Evolutionary conservation across 768 basidiomycete species (phyloP), one percentile per base, ranked within the genome.

Genomic region (Tulasnella calospora): DNA sequence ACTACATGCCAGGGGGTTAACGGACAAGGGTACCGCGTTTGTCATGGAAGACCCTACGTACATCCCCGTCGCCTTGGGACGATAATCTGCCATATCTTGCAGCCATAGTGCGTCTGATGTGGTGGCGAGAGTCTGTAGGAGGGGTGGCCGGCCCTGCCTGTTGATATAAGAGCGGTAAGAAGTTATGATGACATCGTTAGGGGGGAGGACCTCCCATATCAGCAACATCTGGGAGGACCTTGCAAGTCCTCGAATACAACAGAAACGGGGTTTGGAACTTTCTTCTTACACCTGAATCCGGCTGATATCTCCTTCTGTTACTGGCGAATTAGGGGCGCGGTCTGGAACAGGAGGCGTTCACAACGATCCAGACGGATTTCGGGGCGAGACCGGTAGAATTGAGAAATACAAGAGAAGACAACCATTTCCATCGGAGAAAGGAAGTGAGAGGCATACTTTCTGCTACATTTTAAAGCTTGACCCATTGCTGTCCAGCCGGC

Each of bases 401-500:
- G 47, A 10, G 10, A 51, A 51, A 23, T 10, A 51, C 6, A 15
- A 44, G 8, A 44, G 41, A 44, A 44, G 6, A 44, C 41, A 44
- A 44, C 13, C 13, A 15, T 44, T 44, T 44, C 41, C 41, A 44
- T 10, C 41, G 41, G 41, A 15, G 13, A 15, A 44, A 44, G 13
- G 41, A 44, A 44, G 13, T 2, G 6, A 15, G 12, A 10, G 12
- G 41, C 23, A 6, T 51, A 51, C 3, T 6, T 51, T 51, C 23
- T 51, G 5, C 51, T 10, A 21, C 51, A 51, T 51, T 51, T 67
- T 67, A 72, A 3, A 40, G 36, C 71, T 46, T 40, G 38, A 72
- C 77, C 83, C 82, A 72, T 21, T 80, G 79, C 36, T 84, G 13
- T 7, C 80, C 81, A 23, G 73, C 81, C 1, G 87, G 86, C 0